phyloP scores from a whole-genome alignment of 2,329 filamentous ascomycete genomes.

The Fusarium hostae region DNA sequence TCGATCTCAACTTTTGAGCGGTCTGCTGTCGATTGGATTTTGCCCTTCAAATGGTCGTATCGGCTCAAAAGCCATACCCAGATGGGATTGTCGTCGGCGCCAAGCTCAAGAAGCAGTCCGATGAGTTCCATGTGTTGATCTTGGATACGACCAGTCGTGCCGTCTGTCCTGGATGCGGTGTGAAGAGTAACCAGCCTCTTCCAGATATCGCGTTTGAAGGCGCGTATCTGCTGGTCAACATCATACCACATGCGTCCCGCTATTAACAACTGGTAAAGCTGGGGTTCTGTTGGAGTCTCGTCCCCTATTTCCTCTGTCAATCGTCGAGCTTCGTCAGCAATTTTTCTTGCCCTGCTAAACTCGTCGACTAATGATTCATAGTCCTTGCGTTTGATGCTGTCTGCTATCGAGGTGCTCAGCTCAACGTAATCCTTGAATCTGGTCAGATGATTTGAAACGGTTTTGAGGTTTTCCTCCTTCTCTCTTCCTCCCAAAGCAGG shows the following conservation, averaged over 20 bases:
- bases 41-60: constrained; percentile 88
- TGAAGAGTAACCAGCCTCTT: constrained; percentile 78
- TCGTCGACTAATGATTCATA: constrained; percentile 89
- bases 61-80: constrained; percentile 94
- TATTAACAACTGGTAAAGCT: constrained; percentile 87
- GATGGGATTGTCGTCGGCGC: constrained; percentile 94
- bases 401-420: constrained; percentile 78
- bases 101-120: constrained; percentile 86
- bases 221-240: constrained; percentile 85
- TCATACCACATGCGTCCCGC: constrained; percentile 96
- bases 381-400: constrained; percentile 90
- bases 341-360: constrained; percentile 83
- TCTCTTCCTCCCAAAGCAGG: constrained; percentile 91
- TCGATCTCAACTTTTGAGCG: constrained; percentile 93
- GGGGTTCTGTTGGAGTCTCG: constrained; percentile 74
- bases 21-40: constrained; percentile 82
- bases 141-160: constrained; percentile 66
- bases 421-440: constrained; percentile 85
- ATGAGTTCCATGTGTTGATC: constrained; percentile 94
- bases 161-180: constrained; percentile 62
- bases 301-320: constrained; percentile 69
- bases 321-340: constrained; percentile 80
- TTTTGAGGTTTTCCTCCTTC: constrained; percentile 87
- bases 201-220: constrained; percentile 92
- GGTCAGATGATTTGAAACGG: constrained; percentile 79